These are phyloP conservation scores for Starmera dryadoides DNA, from an alignment of 805 yeast genomes.

Conservation along the genomic window DNA sequence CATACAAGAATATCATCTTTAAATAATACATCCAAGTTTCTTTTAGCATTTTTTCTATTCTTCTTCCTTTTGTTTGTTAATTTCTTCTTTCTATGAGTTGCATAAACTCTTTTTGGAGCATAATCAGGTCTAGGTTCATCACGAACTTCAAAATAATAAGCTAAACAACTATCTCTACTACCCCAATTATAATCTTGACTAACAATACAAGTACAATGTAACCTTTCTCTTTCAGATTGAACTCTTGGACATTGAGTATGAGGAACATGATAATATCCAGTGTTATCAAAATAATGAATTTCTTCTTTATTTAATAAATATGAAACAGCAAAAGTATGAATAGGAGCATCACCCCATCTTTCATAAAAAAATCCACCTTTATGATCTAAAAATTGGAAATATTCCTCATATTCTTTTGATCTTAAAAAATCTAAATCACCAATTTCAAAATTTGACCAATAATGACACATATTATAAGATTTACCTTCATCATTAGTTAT, in stretches of 20 bases:
- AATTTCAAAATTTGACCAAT: slow-evolving; percentile 76
- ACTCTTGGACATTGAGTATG: slow-evolving; percentile 54
- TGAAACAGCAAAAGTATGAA: slow-evolving; percentile 74
- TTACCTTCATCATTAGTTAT: slow-evolving; percentile 57
- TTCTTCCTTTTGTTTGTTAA: too few relatives aligned
- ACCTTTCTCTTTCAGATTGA: slow-evolving; percentile 32
- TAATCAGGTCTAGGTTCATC: slow-evolving; percentile 10
- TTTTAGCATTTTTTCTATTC: background rate
- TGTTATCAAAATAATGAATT: slow-evolving; percentile 64
- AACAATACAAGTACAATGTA: slow-evolving; percentile 46
- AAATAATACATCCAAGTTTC: background rate
- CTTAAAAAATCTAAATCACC: slow-evolving; percentile 69
- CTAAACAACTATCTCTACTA: slow-evolving; percentile 15
- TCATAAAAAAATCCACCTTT: slow-evolving; percentile 80
- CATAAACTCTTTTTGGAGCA: slow-evolving; percentile 10
- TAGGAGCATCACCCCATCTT: slow-evolving; percentile 93
- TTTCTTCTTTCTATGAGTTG: background rate
- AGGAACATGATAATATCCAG: slow-evolving; percentile 64
- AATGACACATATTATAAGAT: slow-evolving; percentile 68
- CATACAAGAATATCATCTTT: too few relatives aligned
- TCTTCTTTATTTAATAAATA: slow-evolving; percentile 48
- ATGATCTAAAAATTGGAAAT: slow-evolving; percentile 54
- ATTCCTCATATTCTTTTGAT: slow-evolving; percentile 45
- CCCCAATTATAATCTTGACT: slow-evolving; percentile 20
- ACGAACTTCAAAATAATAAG: slow-evolving; percentile 14